Percentiles rank a stretch among this genome's conserved stretches.
Conservation (phyloP, 2,329 filamentous ascomycete genomes). For the Trichophyton schoenleinii region DNA sequence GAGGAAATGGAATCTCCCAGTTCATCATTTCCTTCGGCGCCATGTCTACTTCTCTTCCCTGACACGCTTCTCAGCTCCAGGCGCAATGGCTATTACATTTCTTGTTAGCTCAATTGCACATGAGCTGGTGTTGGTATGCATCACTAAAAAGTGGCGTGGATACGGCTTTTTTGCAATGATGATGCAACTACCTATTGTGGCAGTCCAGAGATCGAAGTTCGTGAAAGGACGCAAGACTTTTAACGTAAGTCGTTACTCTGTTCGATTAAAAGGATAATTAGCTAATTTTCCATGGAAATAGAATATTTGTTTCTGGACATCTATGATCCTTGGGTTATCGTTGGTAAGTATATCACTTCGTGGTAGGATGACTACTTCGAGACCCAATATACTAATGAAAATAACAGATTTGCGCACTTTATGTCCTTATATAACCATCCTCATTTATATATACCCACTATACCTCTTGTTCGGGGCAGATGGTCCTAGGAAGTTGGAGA, state of each 20-base stretch:
- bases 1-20: slow-evolving; percentile 93
- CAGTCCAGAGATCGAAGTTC: slow-evolving; percentile 69
- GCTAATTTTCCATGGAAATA: slow-evolving; percentile 13
- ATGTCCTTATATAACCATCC: slow-evolving; percentile 40
- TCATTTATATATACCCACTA: neutral
- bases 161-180: slow-evolving; percentile 94
- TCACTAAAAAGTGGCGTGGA: slow-evolving; percentile 88
- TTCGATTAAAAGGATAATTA: neutral
- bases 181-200: slow-evolving; percentile 90
- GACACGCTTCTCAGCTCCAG: slow-evolving; percentile 58
- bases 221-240: slow-evolving; percentile 62
- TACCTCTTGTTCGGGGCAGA: neutral
- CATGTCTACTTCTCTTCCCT: slow-evolving; percentile 84
- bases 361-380: slow-evolving; percentile 2
- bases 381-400: slow-evolving; percentile 3
- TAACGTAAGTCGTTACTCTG: slow-evolving; percentile 41
- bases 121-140: slow-evolving; percentile 94
- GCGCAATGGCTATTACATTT: slow-evolving; percentile 83
- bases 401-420: slow-evolving; percentile 45
- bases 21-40: slow-evolving; percentile 85
- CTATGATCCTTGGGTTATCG: slow-evolving; percentile 76
- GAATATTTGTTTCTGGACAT: slow-evolving; percentile 82
- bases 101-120: slow-evolving; percentile 79
- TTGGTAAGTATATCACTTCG: slow-evolving; percentile 41
- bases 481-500: neutral